A percentile compares a stretch with the other conserved stretches of the same genome.
Evolutionary conservation across 768 basidiomycete genomes (phyloP).

Genomic region (Mycena belliarum): DNA sequence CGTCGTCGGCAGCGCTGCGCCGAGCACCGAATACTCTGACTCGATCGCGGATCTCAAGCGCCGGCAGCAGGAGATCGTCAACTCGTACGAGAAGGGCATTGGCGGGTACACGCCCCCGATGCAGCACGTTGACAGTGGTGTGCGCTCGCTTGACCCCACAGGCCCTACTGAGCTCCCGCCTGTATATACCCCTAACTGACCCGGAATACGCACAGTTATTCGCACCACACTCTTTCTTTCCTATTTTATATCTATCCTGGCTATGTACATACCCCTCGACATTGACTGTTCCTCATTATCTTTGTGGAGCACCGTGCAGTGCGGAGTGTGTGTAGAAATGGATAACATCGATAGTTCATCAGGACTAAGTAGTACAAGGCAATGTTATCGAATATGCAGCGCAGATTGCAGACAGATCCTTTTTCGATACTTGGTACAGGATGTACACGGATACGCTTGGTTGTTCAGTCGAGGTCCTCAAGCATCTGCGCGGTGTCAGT

Average conservation of each 20-base stretch:
- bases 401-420: no score
- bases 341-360: no score
- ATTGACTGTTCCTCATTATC: no score
- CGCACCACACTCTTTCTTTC: neutral
- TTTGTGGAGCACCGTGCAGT: no score
- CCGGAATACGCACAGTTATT: no score
- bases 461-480: neutral
- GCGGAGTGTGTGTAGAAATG: no score
- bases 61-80: conserved; percentile 20
- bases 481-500: no score
- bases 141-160: conserved; percentile 17
- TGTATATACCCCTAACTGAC: conserved; percentile 32
- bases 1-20: neutral
- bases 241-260: no score
- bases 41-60: conserved; percentile 22
- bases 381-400: no score
- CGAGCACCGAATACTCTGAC: conserved; percentile 8
- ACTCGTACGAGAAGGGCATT: conserved; percentile 18
- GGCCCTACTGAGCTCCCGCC: conserved; percentile 31
- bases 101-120: neutral
- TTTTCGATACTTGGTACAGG: no score
- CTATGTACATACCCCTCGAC: neutral
- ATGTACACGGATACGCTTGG: no score
- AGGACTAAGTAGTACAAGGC: neutral
- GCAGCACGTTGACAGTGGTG: conserved; percentile 34